Conservation (phyloP, 176 grass and related monocot species). For the Aegilops longissima region DNA sequence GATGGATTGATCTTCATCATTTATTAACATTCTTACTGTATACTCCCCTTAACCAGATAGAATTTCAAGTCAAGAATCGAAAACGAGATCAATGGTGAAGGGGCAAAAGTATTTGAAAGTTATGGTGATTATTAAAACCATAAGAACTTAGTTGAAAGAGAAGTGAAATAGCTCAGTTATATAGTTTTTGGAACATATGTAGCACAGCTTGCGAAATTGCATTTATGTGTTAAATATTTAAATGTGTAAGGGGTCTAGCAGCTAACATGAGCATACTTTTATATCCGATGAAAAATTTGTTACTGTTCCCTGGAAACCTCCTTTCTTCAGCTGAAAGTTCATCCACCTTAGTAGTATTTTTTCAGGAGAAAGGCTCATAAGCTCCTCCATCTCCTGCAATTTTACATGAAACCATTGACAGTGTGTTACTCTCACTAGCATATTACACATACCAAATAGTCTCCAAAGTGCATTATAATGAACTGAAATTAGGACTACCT, state of each 20-base stretch:
- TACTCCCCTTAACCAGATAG: not conserved
- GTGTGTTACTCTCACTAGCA: slow-evolving; percentile 2
- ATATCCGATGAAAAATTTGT: slow-evolving; percentile 95
- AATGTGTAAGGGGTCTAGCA: not conserved
- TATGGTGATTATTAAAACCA: not conserved
- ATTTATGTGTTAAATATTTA: slow-evolving; percentile 4
- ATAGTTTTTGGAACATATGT: slow-evolving; percentile 5
- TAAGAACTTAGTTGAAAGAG: not conserved
- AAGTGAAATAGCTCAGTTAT: slow-evolving; percentile 7
- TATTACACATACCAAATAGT: not conserved
- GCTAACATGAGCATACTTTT: slow-evolving; percentile 56
- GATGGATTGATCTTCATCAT: not conserved
- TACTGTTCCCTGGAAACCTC: slow-evolving; percentile 60
- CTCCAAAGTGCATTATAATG: slow-evolving; percentile 13
- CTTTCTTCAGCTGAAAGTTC: slow-evolving; percentile 99
- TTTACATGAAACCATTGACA: slow-evolving; percentile 14
- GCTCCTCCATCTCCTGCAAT: slow-evolving; percentile 84
- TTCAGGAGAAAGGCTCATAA: slow-evolving; percentile 95
- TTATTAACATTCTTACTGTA: slow-evolving; percentile 15
- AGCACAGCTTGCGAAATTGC: not conserved
- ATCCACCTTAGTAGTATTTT: slow-evolving; percentile 96
- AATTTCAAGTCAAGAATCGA: slow-evolving; percentile 26
- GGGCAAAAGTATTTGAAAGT: slow-evolving; percentile 11
- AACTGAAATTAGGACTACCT: slow-evolving; percentile 46
- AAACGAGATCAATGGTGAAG: slow-evolving; percentile 10